These are phyloP conservation scores for Nannizzia gypsea DNA, from an alignment of 2,329 filamentous ascomycete genomes.

Conservation along the genomic window DNA sequence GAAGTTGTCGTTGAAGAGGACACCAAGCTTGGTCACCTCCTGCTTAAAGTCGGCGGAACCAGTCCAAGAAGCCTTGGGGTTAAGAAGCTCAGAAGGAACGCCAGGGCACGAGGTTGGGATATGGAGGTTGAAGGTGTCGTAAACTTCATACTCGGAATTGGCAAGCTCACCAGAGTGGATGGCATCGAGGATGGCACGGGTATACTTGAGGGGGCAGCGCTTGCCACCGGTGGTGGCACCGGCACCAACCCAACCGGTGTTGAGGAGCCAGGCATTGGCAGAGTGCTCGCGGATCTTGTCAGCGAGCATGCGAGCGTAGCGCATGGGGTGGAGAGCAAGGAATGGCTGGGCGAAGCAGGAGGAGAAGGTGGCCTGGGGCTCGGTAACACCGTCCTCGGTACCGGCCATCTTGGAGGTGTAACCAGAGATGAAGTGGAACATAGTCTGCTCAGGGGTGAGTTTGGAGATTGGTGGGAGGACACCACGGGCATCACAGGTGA, in stretches of 20 bases:
- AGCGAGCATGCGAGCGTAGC: constrained; percentile 95
- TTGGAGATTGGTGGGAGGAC: constrained; percentile 97
- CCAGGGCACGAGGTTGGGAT: constrained; percentile 86
- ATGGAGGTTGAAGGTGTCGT: constrained; percentile 91
- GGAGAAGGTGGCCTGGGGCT: constrained; percentile 97
- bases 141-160: constrained; percentile 84
- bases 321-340: constrained; percentile 97
- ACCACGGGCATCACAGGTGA: constrained; percentile 95
- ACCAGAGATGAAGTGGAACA: constrained; percentile 99
- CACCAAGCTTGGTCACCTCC: constrained; percentile 83
- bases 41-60: constrained; percentile 67
- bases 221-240: constrained; percentile 84
- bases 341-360: constrained; percentile 99
- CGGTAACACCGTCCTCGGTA: constrained; percentile 90
- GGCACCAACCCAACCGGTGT: constrained; percentile 95
- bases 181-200: constrained; percentile 91
- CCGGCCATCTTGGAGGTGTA: constrained; percentile 99
- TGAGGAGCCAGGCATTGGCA: constrained; percentile 94
- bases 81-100: constrained; percentile 84
- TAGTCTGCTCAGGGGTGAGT: constrained; percentile 85
- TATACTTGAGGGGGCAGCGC: constrained; percentile 97
- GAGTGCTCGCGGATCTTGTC: constrained; percentile 95
- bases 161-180: constrained; percentile 96
- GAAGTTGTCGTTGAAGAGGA: constrained; percentile 93
- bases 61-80: constrained; percentile 89